Percentiles rank a stretch among this genome's conserved stretches.
These are phyloP conservation scores for Gastrolobium villosum DNA, from an alignment of 306 rosid species.

Conservation along the genomic window DNA sequence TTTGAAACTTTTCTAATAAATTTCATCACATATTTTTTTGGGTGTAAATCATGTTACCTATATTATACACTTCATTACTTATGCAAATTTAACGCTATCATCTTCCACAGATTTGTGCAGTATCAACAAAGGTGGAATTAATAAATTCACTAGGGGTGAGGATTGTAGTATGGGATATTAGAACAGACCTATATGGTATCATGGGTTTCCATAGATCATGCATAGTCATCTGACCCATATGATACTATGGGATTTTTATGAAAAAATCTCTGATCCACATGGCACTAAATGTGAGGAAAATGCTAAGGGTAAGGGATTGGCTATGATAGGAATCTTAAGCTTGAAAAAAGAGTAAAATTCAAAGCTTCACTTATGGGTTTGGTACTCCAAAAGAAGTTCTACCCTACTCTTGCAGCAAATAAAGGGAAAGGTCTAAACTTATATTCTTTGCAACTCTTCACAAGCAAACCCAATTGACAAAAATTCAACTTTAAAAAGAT, in stretches of 20 bases:
- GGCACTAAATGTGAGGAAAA: conserved; percentile 57
- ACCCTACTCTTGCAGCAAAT: conserved; percentile 62
- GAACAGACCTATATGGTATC: conserved; percentile 42
- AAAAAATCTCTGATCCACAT: conserved; percentile 65
- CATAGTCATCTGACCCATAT: conserved; percentile 60
- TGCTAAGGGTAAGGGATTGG: conserved; percentile 59
- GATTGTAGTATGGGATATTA: neutral
- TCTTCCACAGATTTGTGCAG: neutral
- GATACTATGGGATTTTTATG: conserved; percentile 49
- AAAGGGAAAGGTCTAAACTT: conserved; percentile 71
- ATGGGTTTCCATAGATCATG: conserved; percentile 44
- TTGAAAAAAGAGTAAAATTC: conserved; percentile 58
- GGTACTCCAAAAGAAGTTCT: conserved; percentile 47
- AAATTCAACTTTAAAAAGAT: conserved; percentile 73
- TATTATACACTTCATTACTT: neutral
- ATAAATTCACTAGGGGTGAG: conserved; percentile 31
- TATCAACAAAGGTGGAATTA: conserved; percentile 19
- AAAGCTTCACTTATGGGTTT: conserved; percentile 62
- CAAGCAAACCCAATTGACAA: conserved; percentile 90
- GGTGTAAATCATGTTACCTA: neutral
- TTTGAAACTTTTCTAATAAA: too few relatives aligned
- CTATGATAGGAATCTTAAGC: conserved; percentile 69
- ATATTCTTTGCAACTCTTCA: conserved; percentile 90
- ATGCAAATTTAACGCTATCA: neutral
- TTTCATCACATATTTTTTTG: too few relatives aligned